phyloP scores from a whole-genome alignment of 768 basidiomycete species.

The Tricholoma hemisulphureum region DNA sequence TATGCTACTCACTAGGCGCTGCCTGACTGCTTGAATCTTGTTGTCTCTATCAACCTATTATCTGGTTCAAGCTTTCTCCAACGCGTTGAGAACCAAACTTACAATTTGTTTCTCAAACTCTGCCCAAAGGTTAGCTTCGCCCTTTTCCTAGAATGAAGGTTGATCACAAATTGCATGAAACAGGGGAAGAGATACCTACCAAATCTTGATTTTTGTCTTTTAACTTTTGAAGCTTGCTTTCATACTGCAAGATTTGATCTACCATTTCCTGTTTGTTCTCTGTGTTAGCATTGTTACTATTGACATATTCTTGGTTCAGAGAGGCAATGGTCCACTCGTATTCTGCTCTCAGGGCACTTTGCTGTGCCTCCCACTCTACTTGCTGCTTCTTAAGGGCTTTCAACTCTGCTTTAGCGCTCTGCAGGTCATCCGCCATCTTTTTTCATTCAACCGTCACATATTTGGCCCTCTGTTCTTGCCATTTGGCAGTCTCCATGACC shows the following conservation, averaged over 20 bases:
- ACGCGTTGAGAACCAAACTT: not conserved
- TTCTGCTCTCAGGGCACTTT: too few species aligned
- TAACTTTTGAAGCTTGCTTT: not conserved
- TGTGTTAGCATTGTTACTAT: too few species aligned
- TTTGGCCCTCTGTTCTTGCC: too few species aligned
- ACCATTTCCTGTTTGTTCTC: not conserved
- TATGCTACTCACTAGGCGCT: not conserved
- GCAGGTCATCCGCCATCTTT: too few species aligned
- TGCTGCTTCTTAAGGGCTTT: too few species aligned
- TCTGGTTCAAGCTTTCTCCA: not conserved
- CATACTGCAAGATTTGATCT: not conserved
- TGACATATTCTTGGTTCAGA: slow-evolving; percentile 20
- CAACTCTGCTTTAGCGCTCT: too few species aligned
- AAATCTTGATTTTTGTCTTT: not conserved
- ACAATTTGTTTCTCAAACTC: not conserved
- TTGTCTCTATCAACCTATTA: not conserved
- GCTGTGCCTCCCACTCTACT: too few species aligned
- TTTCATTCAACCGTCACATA: too few species aligned
- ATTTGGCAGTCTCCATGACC: too few species aligned
- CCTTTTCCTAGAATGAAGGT: not conserved
- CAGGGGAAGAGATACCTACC: not conserved
- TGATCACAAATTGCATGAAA: not conserved
- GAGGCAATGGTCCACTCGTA: too few species aligned
- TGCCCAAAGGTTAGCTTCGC: not conserved
- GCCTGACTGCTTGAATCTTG: not conserved